A percentile compares a stretch with the other conserved stretches of the same genome.
phyloP scores from a whole-genome alignment of 2,329 filamentous ascomycete species.

The Colletotrichum godetiae region DNA sequence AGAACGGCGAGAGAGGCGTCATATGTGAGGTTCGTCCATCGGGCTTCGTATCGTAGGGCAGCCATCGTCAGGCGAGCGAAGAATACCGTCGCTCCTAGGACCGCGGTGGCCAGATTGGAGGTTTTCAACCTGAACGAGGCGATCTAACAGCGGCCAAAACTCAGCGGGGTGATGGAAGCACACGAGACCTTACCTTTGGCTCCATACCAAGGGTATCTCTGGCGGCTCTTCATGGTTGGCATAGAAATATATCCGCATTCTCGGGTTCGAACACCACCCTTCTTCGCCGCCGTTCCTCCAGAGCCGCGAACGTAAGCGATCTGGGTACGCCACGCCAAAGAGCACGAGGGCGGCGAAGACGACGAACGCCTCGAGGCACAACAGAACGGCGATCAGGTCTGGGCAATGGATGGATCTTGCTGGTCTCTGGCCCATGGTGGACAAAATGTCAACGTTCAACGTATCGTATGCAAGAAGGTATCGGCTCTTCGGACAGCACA shows the following conservation, averaged over 20 bases:
- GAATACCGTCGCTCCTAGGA: slow-evolving; percentile 44
- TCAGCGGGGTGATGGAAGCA: not conserved
- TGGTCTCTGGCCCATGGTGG: not conserved
- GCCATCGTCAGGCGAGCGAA: slow-evolving; percentile 40
- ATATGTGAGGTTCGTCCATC: slow-evolving; percentile 40
- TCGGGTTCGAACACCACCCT: slow-evolving; percentile 46
- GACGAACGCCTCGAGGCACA: slow-evolving; percentile 38
- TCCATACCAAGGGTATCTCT: slow-evolving; percentile 43
- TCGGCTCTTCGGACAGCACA: not conserved
- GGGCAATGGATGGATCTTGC: not conserved
- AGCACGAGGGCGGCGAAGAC: slow-evolving; percentile 28
- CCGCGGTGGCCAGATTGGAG: slow-evolving; percentile 44
- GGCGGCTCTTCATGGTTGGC: slow-evolving; percentile 45
- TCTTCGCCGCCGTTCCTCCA: slow-evolving; percentile 43
- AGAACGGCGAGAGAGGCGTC: slow-evolving; percentile 42
- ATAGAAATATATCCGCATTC: slow-evolving; percentile 43
- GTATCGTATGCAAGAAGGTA: too few species aligned
- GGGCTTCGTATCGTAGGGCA: slow-evolving; percentile 38
- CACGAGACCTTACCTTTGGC: slow-evolving; percentile 38
- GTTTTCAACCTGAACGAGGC: slow-evolving; percentile 38
- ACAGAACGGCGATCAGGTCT: not conserved
- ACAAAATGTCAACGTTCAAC: not conserved
- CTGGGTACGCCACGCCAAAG: slow-evolving; percentile 41
- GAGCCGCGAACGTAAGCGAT: slow-evolving; percentile 39
- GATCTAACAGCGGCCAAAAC: not conserved